Conservation (phyloP, 331 rosid genomes). For the Malus hybrid region DNA sequence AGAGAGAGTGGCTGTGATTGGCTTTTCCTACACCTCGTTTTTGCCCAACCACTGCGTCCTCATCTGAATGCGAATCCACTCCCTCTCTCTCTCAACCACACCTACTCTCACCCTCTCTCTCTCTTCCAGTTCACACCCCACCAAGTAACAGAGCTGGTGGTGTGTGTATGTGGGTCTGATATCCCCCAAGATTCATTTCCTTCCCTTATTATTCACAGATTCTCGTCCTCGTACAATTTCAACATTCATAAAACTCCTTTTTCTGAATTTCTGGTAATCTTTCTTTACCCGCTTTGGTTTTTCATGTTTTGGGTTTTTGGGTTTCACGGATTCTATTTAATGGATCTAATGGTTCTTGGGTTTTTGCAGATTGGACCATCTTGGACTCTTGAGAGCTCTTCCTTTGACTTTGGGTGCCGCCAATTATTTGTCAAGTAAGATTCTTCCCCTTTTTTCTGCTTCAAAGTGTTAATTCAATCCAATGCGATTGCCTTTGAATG, state of each 20-base stretch:
- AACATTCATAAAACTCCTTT: conserved; percentile 16
- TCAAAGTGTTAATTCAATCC: neutral
- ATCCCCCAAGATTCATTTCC: conserved; percentile 12
- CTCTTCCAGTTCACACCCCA: conserved; percentile 1
- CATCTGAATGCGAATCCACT: conserved; percentile 3
- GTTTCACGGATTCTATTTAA: neutral
- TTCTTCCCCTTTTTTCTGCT: neutral
- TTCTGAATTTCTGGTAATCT: neutral
- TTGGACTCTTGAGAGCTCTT: neutral
- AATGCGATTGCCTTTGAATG: neutral
- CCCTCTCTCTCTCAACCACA: conserved; percentile 29
- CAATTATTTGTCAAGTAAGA: conserved; percentile 11
- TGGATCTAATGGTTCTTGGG: neutral
- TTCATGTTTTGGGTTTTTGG: neutral
- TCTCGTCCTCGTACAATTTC: neutral
- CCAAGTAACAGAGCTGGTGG: conserved; percentile 8
- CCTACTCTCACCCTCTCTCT: neutral
- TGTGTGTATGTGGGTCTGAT: conserved; percentile 32
- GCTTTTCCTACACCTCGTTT: neutral
- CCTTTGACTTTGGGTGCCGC: neutral
- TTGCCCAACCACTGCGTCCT: conserved; percentile 1
- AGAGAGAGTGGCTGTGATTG: conserved; percentile 19
- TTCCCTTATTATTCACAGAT: conserved; percentile 1
- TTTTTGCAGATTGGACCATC: conserved; percentile 16
- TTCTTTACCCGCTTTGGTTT: neutral